These are phyloP conservation scores for Henckelia pumila DNA, from an alignment of 257 asterid genomes.

Conservation along the genomic window DNA sequence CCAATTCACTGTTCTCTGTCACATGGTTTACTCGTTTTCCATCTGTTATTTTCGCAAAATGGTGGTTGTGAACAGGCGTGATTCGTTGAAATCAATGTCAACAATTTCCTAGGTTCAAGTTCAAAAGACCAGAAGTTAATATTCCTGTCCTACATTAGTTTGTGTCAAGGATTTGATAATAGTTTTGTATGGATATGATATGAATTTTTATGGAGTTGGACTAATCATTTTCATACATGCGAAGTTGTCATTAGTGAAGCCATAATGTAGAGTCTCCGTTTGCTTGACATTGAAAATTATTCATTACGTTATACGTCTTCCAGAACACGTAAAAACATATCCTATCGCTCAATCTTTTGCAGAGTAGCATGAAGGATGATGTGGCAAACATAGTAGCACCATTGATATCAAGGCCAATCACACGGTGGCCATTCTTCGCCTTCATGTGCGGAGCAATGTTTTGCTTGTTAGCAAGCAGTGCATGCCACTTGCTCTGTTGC, in stretches of 20 bases:
- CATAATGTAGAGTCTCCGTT: neutral
- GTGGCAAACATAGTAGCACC: slow-evolving; percentile 78
- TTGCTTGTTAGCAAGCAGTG: slow-evolving; percentile 86
- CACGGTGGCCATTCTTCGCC: slow-evolving; percentile 97
- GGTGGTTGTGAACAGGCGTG: neutral
- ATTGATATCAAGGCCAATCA: slow-evolving; percentile 63
- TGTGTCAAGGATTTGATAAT: neutral
- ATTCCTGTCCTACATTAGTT: neutral
- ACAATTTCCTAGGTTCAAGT: neutral
- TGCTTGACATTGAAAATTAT: neutral
- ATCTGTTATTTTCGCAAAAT: neutral
- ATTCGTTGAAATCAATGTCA: neutral
- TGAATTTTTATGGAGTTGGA: neutral
- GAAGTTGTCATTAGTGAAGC: neutral
- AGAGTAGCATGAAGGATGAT: slow-evolving; percentile 74
- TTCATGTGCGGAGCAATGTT: slow-evolving; percentile 98
- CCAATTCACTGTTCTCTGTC: slow-evolving; percentile 5
- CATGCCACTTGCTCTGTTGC: slow-evolving; percentile 86
- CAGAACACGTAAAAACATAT: neutral
- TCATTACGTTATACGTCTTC: neutral
- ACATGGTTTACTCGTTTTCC: slow-evolving; percentile 18
- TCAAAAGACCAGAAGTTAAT: neutral
- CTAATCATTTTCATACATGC: neutral
- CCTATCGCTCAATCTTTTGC: slow-evolving; percentile 28
- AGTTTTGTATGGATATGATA: neutral